Percentiles rank a stretch among this genome's conserved stretches.
Evolutionary conservation across 2,329 filamentous ascomycete genomes (phyloP).

Genomic region (Orbilia oligospora): DNA sequence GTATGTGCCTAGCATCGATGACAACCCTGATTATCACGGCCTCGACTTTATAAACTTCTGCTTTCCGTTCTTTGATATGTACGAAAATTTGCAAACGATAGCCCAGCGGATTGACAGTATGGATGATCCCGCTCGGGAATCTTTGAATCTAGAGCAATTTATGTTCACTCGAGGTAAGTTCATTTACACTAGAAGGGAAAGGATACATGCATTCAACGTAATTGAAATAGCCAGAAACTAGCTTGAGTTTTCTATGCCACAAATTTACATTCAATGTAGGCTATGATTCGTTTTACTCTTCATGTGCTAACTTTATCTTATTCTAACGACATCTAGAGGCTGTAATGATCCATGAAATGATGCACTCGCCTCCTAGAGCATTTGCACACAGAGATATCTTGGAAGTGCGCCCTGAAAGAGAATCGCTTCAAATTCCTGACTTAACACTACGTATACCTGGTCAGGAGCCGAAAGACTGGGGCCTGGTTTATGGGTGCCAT

Average conservation of each 20-base stretch:
- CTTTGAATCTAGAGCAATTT: not conserved
- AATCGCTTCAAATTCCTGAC: not conserved
- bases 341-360: constrained; percentile 17
- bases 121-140: not conserved
- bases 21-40: not conserved
- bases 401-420: not conserved
- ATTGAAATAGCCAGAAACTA: too few species aligned
- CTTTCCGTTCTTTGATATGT: not conserved
- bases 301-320: too few species aligned
- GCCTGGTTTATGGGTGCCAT: not conserved
- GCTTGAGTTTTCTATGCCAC: too few species aligned
- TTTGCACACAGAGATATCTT: constrained; percentile 9
- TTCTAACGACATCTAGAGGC: not conserved
- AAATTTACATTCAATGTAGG: too few species aligned
- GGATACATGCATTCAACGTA: too few species aligned
- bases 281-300: too few species aligned
- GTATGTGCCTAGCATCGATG: not conserved
- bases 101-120: not conserved
- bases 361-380: constrained; percentile 11
- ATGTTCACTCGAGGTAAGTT: not conserved
- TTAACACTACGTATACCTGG: not conserved
- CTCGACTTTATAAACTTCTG: not conserved
- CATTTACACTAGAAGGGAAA: not conserved
- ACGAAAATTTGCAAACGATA: not conserved
- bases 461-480: not conserved